Evolutionary conservation across 768 basidiomycete species (phyloP).

Genomic region (Sarcomyxa edulis): DNA sequence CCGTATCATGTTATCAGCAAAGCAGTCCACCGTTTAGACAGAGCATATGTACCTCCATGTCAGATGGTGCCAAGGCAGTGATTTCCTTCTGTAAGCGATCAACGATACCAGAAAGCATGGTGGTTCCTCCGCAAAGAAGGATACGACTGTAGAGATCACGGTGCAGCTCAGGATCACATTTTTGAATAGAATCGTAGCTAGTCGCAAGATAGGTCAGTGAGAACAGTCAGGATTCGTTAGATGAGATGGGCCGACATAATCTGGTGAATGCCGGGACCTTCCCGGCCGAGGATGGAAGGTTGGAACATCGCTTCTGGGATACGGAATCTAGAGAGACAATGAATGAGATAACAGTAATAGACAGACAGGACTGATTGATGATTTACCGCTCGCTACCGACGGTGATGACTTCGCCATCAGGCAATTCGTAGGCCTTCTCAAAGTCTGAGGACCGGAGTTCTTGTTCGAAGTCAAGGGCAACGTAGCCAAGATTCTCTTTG

Average conservation of each 20-base stretch:
- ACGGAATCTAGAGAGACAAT: slow-evolving; percentile 70
- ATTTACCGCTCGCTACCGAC: slow-evolving; percentile 90
- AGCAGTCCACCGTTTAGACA: not conserved
- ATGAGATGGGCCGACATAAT: slow-evolving; percentile 58
- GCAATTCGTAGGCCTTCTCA: slow-evolving; percentile 91
- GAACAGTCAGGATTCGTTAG: not conserved
- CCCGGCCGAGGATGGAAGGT: slow-evolving; percentile 84
- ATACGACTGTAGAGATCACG: slow-evolving; percentile 79
- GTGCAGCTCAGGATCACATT: slow-evolving; percentile 84
- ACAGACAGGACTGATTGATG: slow-evolving; percentile 50
- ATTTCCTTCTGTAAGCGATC: slow-evolving; percentile 97
- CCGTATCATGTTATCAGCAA: slow-evolving; percentile 8
- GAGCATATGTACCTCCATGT: slow-evolving; percentile 64
- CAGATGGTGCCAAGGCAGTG: slow-evolving; percentile 75
- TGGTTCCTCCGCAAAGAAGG: slow-evolving; percentile 85
- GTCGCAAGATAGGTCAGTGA: too few species aligned
- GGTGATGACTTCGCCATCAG: slow-evolving; percentile 93
- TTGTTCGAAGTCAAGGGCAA: slow-evolving; percentile 91
- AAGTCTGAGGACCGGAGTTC: slow-evolving; percentile 85
- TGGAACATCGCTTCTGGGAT: slow-evolving; percentile 94
- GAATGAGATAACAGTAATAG: slow-evolving; percentile 56
- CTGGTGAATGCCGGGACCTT: slow-evolving; percentile 89
- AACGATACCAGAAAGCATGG: slow-evolving; percentile 95
- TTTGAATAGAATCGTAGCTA: slow-evolving; percentile 79
- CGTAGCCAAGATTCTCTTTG: slow-evolving; percentile 96